Base-by-base conservation (phyloP, 139 green algal species). In the Auxenochlorella protothecoides region DNA sequence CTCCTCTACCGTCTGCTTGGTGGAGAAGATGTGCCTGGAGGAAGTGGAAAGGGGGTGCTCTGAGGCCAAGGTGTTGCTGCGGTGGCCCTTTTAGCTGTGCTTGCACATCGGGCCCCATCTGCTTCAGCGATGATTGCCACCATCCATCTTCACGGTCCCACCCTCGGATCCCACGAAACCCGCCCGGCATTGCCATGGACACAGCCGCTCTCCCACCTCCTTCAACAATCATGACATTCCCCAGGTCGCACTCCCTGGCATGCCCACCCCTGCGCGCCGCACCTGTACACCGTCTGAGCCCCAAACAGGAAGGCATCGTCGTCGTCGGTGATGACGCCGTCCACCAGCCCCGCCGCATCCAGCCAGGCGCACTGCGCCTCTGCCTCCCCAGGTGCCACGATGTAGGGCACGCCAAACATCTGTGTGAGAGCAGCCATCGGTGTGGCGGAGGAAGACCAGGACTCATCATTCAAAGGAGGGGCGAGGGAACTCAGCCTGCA, bases 241-340 rank as follows among this genome's bases (percentile, higher is more conserved):
- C 52, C 82, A 83, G 74, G 88, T 88, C 62, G 88, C 86, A 56
- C 88, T 82, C 16, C 89, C 27, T 44, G 27, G 27, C 27, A 44
- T 44, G 27, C 27, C 27, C 27, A 44, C 27, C 27, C 27, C 27
- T 44, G 76, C 75, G 95, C 95, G 3, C 92, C 79, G 76, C 92
- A 85, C 57, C 89, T 75, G 83, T 95, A 99, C 10, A 99, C 86
- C 62, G 87, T 84, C 14, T 61, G 71, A 3, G 75, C 93, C 3
- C 95, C 95, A 85, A 99, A 99, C 44, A 99, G 85, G 75, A 99
- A 97, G 3, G 85, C 95, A 73, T 99, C 95, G 66, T 93, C 96
- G 77, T 99, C 95, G 63, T 99, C 95, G 8, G 95, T 99, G 15
- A 98, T 88, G 15, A 97, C 89, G 5, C 89, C 95, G 71, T 99